A percentile compares a stretch with the other conserved stretches of the same genome.
Evolutionary conservation across 2,329 filamentous ascomycete genomes (phyloP).

Genomic region (Microsporum ferrugineum): DNA sequence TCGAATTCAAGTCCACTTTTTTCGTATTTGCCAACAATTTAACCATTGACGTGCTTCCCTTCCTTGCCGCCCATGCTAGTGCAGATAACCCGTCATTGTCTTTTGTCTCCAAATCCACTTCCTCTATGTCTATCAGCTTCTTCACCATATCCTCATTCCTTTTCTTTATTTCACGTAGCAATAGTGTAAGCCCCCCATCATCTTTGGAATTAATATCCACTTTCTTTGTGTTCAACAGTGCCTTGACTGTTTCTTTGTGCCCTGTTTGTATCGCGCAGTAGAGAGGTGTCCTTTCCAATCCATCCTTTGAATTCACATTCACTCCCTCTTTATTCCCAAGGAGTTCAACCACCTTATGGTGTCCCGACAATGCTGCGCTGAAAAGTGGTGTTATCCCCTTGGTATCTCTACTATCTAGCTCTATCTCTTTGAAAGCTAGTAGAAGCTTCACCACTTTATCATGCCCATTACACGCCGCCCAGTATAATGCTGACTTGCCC

Average conservation of each 20-base stretch:
- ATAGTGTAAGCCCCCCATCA: neutral
- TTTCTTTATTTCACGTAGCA: neutral
- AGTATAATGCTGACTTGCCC: neutral
- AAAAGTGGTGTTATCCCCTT: no score
- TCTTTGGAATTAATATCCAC: neutral
- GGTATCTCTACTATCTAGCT: no score
- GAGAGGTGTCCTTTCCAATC: neutral
- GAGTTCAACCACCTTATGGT: constrained; percentile 4
- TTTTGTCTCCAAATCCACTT: neutral
- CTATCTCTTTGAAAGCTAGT: no score
- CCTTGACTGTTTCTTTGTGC: neutral
- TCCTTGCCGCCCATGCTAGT: neutral
- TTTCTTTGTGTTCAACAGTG: neutral
- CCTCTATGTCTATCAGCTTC: neutral
- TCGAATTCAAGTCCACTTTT: neutral
- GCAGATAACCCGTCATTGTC: neutral
- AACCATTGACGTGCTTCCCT: neutral
- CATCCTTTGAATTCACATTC: neutral
- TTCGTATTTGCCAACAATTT: neutral
- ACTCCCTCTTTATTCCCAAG: neutral
- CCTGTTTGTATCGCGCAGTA: neutral
- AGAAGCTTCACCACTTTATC: no score
- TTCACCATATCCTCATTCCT: neutral
- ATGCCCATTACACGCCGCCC: no score
- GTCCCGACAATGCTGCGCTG: no score